Evolutionary conservation across 495 filamentous ascomycete genomes (phyloP), one percentile per base, ranked within the genome.

Genomic region (Articulospora tetracladia): DNA sequence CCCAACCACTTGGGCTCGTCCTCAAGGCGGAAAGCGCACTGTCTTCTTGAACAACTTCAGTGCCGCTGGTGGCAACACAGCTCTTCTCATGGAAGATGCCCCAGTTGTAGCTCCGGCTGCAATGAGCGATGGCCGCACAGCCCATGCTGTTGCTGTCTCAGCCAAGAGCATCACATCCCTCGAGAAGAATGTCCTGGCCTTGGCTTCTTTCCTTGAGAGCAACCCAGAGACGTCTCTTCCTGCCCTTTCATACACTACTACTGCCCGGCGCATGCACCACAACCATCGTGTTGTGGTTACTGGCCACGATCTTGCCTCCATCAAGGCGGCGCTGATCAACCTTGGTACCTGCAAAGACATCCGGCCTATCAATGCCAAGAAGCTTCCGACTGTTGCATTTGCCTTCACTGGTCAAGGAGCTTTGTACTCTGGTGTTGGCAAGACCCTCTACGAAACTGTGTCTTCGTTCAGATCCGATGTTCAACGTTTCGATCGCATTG

Each of bases 261-360:
- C 91, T 11, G 91, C 91, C 48, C 83, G 91, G 60, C 86, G 86
- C n/a, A 83, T 89, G n/a, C 91, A 93, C 61, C 87, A 93, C 68
- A 82, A 84, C 51, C 87, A 86, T 77, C 84, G 91, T 50, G 79
- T 88, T 58, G 81, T 80, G 41, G 79, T 89, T 20, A 72, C 76
- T 10, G 86, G 77, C 1, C 73, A 76, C n/a, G 77, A 79, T 52
- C 61, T 86, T 17, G 53, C 59, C 11, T 74, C 79, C 39, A 71
- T 78, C 12, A 68, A 74, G 56, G 67, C 68, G 27, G 71, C 71
- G 55, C 74, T 81, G 53, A 44, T 44, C 39, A 44, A 44, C 17
- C 39, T 44, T 44, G 39, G 39, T 44, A 44, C 10, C 15, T 44
- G 39, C 39, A 44, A 44, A 44, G 39, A 44, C 17, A 19, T 44